phyloP scores from a whole-genome alignment of 768 basidiomycete genomes.

The Kwoniella pini region DNA sequence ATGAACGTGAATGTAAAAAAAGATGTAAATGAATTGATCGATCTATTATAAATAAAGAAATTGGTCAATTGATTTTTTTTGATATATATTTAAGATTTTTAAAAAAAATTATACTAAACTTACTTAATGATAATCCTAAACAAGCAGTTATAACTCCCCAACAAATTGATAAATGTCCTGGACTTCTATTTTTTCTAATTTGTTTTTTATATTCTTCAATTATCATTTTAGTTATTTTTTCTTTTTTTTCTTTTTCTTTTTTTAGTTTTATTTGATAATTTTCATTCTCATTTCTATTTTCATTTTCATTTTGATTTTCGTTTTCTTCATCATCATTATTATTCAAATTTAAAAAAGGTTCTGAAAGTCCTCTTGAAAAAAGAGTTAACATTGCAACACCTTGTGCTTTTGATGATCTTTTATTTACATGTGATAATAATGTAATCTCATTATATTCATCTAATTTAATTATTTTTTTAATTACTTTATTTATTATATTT shows the following conservation, averaged over 20 bases:
- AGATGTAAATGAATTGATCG: slow-evolving; percentile 83
- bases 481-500: slow-evolving; percentile 26
- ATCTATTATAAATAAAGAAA: slow-evolving; percentile 58
- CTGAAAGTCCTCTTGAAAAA: slow-evolving; percentile 76
- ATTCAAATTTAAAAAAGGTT: slow-evolving; percentile 55
- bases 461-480: slow-evolving; percentile 59
- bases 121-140: slow-evolving; percentile 72
- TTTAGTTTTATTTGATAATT: not conserved
- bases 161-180: slow-evolving; percentile 84
- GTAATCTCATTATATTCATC: slow-evolving; percentile 80
- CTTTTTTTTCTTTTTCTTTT: not conserved
- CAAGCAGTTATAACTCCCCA: slow-evolving; percentile 84
- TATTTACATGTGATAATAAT: slow-evolving; percentile 84
- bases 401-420: slow-evolving; percentile 84
- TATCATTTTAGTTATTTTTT: slow-evolving; percentile 51
- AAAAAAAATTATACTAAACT: slow-evolving; percentile 7
- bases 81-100: not conserved
- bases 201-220: slow-evolving; percentile 70
- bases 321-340: slow-evolving; percentile 36
- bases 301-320: slow-evolving; percentile 30
- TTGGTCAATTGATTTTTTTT: not conserved
- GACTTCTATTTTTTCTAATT: slow-evolving; percentile 65
- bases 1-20: slow-evolving; percentile 84
- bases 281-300: slow-evolving; percentile 16
- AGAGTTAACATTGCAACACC: slow-evolving; percentile 89